Evolutionary conservation across 345 rosid genomes (phyloP).

Genomic region (Kandelia obovata): DNA sequence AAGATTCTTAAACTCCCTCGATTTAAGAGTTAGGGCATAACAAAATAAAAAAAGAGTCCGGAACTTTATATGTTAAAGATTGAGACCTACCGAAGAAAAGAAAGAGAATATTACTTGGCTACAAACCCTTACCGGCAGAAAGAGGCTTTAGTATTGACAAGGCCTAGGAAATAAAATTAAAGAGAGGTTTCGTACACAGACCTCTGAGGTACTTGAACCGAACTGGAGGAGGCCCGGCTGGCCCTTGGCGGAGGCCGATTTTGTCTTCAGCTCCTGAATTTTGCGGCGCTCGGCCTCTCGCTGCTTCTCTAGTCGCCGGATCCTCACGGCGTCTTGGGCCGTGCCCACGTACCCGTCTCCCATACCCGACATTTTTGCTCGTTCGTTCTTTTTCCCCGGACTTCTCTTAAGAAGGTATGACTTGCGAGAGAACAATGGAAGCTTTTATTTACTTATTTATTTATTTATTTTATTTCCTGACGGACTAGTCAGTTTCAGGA

Average conservation of each 20-base stretch:
- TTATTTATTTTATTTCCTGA: too few relatives aligned
- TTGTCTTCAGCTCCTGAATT: conserved; percentile 88
- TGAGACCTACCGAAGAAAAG: too few relatives aligned
- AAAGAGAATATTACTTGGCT: too few relatives aligned
- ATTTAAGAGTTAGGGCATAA: too few relatives aligned
- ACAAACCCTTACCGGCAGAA: conserved; percentile 8
- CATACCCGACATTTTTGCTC: conserved; percentile 90
- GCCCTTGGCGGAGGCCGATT: conserved; percentile 73
- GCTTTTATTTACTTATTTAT: too few relatives aligned
- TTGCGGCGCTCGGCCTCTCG: conserved; percentile 95
- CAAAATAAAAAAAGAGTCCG: too few relatives aligned
- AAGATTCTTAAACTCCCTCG: too few relatives aligned
- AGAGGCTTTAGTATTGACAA: neutral
- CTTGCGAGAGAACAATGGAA: too few relatives aligned
- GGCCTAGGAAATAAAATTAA: neutral
- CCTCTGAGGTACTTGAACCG: conserved; percentile 95
- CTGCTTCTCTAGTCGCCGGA: conserved; percentile 96
- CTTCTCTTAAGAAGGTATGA: neutral
- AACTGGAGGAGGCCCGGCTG: conserved; percentile 97
- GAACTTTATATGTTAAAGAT: too few relatives aligned
- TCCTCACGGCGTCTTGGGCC: conserved; percentile 97
- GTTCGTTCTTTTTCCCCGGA: neutral
- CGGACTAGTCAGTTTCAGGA: too few relatives aligned
- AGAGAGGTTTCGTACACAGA: conserved; percentile 9
- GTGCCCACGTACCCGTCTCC: conserved; percentile 99